Base-by-base conservation (phyloP, 768 basidiomycete genomes). In the Russula earlei region DNA sequence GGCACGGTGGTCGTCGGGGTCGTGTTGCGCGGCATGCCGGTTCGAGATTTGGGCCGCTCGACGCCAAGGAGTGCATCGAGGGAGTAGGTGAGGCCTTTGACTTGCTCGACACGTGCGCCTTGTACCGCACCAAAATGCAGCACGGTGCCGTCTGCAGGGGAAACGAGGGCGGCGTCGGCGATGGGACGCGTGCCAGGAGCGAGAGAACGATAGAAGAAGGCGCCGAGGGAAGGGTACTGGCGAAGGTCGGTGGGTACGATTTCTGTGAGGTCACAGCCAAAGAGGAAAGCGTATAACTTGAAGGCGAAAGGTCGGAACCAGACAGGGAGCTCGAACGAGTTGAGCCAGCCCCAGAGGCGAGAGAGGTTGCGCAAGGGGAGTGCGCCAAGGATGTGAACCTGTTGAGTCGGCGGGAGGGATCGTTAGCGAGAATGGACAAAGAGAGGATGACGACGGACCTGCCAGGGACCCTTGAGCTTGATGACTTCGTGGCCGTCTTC, bases 41-140 rank as follows among this genome's bases (percentile, higher is more conserved):
- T 66, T 4, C 72, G 68, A 8, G 79, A 70, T 17, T 68, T 67
- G 0, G 77, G 73, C 7, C 72, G 73, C 55, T 86, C 81, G 31
- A 84, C 77, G 36, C 96, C 96, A 15, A 99, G 82, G 0, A 99
- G 75, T 0, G 94, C 93, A 59, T 96, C 89, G 12, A 99, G 79
- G 1, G 93, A 96, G 66, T 99, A 99, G 0, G 92, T 96, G 60
- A 95, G 86, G 15, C 96, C 96, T 70, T 99, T 99, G 66, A 99
- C 91, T 70, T 97, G 94, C 67, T 96, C 94, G 49, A 99, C 90
- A 25, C 81, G 81, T 47, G 82, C 75, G 62, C 82, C 79, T 51
- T 79, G 70, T 60, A 99, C 87, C 1, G 81, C 82, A 33, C 96
- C 96, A 63, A 93, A 92, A 67, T 98, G 95, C 25, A 98, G 76